phyloP scores from a whole-genome alignment of 2,329 filamentous ascomycete species.

The Exophiala viscosa region DNA sequence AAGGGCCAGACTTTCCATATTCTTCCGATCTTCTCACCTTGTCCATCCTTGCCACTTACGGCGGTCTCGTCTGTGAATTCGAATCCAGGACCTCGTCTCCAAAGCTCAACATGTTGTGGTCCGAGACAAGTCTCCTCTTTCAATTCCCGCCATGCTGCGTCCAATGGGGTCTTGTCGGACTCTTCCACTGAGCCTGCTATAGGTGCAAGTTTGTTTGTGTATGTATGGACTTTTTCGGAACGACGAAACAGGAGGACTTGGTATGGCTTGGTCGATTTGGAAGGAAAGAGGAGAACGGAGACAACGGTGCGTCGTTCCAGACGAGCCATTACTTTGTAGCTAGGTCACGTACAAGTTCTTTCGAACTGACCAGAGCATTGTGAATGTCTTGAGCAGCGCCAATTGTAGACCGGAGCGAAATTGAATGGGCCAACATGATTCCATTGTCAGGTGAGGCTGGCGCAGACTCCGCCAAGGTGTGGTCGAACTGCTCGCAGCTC shows the following conservation, averaged over 20 bases:
- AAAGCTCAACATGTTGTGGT: slow-evolving; percentile 45
- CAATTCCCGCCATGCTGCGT: slow-evolving; percentile 61
- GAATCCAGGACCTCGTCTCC: slow-evolving; percentile 58
- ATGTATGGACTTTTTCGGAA: slow-evolving; percentile 58
- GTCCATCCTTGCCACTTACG: slow-evolving; percentile 6
- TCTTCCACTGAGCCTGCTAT: slow-evolving; percentile 60
- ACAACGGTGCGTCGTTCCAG: slow-evolving; percentile 36
- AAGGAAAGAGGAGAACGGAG: slow-evolving; percentile 44
- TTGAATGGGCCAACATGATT: no score
- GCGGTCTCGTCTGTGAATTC: slow-evolving; percentile 53
- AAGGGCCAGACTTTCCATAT: slow-evolving; percentile 63
- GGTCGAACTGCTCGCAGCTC: neutral
- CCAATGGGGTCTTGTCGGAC: slow-evolving; percentile 50
- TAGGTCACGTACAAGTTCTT: no score
- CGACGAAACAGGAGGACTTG: slow-evolving; percentile 61
- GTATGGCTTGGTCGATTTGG: slow-evolving; percentile 18
- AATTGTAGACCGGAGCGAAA: no score
- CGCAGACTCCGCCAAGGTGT: no score
- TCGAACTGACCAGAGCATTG: no score
- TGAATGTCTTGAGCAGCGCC: no score
- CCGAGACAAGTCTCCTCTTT: slow-evolving; percentile 59
- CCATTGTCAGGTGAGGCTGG: no score
- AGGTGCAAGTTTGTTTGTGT: slow-evolving; percentile 58
- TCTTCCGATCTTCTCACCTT: slow-evolving; percentile 7
- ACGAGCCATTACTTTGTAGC: neutral